These are phyloP conservation scores for Fusarium haematococcum DNA, from an alignment of 2,329 filamentous ascomycete species.

Conservation along the genomic window DNA sequence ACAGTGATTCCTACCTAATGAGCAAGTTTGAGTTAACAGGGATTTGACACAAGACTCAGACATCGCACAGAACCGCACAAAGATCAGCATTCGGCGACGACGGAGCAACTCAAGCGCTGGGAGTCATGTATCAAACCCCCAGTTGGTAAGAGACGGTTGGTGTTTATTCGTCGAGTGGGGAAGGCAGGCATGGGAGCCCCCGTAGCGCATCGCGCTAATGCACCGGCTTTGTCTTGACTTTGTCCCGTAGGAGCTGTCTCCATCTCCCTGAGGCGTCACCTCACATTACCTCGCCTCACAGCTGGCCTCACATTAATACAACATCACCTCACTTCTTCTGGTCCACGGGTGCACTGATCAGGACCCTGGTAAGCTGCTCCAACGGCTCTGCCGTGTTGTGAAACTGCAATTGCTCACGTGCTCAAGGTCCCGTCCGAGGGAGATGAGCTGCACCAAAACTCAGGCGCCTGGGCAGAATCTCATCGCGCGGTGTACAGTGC, in stretches of 20 bases:
- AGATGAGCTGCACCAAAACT: slow-evolving; percentile 2
- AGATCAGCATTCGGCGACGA: slow-evolving; percentile 1
- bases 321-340: slow-evolving; percentile 17
- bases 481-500: slow-evolving; percentile 1
- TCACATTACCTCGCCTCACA: slow-evolving; percentile 30
- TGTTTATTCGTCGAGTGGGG: slow-evolving; percentile 19
- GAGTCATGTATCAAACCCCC: background rate
- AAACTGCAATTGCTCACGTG: slow-evolving; percentile 5
- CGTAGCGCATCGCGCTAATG: slow-evolving; percentile 39
- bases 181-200: slow-evolving; percentile 20
- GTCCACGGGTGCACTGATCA: background rate
- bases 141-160: slow-evolving; percentile 10
- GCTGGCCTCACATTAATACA: slow-evolving; percentile 24
- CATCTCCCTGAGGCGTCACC: slow-evolving; percentile 13
- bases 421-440: background rate
- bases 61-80: background rate
- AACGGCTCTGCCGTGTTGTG: background rate
- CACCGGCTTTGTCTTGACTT: slow-evolving; percentile 37
- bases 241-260: slow-evolving; percentile 24
- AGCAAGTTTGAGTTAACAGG: slow-evolving; percentile 3
- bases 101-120: background rate
- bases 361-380: background rate
- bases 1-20: background rate
- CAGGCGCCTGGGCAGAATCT: background rate
- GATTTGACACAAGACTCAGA: background rate